phyloP scores from a whole-genome alignment of 805 yeast genomes.

The Komagataella kurtzmanii region DNA sequence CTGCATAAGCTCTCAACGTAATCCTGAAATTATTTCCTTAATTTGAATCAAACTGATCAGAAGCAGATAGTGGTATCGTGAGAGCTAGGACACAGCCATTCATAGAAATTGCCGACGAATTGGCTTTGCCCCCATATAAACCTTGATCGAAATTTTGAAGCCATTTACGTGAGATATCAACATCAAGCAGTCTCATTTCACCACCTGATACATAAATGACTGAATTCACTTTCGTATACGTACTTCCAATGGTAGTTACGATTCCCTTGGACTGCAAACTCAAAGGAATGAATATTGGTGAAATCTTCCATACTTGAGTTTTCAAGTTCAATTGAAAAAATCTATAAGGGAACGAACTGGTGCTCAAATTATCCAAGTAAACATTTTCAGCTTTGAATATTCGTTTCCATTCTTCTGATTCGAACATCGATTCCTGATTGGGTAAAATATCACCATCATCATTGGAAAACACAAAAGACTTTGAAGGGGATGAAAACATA shows the following conservation, averaged over 20 bases:
- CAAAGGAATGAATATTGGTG: background rate
- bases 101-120: background rate
- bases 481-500: background rate
- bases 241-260: background rate
- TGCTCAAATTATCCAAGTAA: background rate
- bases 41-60: background rate
- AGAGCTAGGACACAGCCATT: background rate
- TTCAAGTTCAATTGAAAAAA: background rate
- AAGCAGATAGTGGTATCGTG: background rate
- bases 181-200: background rate
- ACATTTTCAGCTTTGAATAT: background rate
- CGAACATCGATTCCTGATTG: background rate
- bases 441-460: background rate
- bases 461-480: background rate
- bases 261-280: background rate
- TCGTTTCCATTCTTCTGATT: background rate
- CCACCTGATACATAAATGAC: background rate
- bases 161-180: background rate
- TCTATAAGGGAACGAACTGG: background rate
- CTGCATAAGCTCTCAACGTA: background rate
- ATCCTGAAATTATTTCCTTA: background rate
- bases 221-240: background rate
- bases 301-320: background rate
- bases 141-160: background rate
- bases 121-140: background rate